A percentile compares a stretch with the other conserved stretches of the same genome.
These are phyloP conservation scores for Cyberlindnera petersonii DNA, from an alignment of 805 yeast genomes.

Conservation along the genomic window DNA sequence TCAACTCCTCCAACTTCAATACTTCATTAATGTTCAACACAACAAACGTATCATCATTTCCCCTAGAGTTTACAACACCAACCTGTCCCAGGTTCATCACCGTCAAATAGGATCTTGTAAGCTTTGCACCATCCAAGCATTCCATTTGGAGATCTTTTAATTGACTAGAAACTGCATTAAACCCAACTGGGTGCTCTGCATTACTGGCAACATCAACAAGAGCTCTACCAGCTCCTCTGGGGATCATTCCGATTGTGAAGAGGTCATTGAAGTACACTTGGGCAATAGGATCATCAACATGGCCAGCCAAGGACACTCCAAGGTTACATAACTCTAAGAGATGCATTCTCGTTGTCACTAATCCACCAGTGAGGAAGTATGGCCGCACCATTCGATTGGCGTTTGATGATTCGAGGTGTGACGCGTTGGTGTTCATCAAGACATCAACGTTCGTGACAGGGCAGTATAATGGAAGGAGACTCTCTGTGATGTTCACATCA, in stretches of 20 bases:
- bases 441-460: background rate
- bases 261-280: constrained; percentile 17
- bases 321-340: constrained; percentile 1
- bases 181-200: constrained; percentile 5
- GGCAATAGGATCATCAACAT: constrained; percentile 9
- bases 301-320: constrained; percentile 4
- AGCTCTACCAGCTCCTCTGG: background rate
- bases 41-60: constrained; percentile 8
- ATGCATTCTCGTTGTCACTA: constrained; percentile 11
- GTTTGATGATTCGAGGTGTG: background rate
- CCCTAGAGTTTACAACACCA: constrained; percentile 8
- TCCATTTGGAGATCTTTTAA: constrained; percentile 1
- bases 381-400: constrained; percentile 4
- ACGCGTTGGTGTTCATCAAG: constrained; percentile 11
- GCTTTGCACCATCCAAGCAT: constrained; percentile 1
- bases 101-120: constrained; percentile 6
- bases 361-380: constrained; percentile 11
- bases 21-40: constrained; percentile 1
- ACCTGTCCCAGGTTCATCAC: constrained; percentile 13
- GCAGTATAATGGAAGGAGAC: background rate
- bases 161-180: background rate
- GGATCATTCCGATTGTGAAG: constrained; percentile 9
- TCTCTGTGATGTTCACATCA: background rate
- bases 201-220: constrained; percentile 10
- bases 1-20: background rate